phyloP scores from a whole-genome alignment of 2,329 filamentous ascomycete species.

The Xylariaceae sp. region DNA sequence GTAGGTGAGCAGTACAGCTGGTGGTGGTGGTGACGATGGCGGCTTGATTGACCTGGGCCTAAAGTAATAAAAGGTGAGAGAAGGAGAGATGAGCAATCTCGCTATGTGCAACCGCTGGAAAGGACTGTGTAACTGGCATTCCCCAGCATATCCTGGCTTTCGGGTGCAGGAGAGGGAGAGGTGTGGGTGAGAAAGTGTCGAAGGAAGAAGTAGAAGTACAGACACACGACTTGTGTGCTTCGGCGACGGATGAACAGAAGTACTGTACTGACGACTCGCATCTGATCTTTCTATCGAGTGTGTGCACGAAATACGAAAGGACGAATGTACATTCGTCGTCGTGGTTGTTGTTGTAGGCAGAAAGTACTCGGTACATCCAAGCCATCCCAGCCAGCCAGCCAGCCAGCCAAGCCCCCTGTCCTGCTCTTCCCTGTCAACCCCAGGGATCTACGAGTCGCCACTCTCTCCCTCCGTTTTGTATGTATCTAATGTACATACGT shows the following conservation, averaged over 20 bases:
- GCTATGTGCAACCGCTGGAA: slow-evolving; percentile 24
- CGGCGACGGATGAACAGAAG: too few relatives aligned
- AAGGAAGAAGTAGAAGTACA: too few relatives aligned
- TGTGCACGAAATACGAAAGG: too few relatives aligned
- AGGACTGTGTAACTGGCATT: slow-evolving; percentile 22
- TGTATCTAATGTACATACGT: too few relatives aligned
- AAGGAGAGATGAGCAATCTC: slow-evolving; percentile 25
- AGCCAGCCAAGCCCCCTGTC: neutral
- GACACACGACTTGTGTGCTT: too few relatives aligned
- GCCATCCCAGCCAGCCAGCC: too few relatives aligned
- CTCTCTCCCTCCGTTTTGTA: slow-evolving; percentile 1
- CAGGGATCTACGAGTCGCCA: slow-evolving; percentile 14
- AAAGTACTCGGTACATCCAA: too few relatives aligned
- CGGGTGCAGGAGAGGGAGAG: neutral
- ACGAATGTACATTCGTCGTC: too few relatives aligned
- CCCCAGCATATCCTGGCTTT: slow-evolving; percentile 17
- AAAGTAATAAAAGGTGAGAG: slow-evolving; percentile 18
- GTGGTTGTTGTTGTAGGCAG: too few relatives aligned
- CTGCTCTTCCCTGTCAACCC: slow-evolving; percentile 1
- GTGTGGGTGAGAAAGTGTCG: too few relatives aligned
- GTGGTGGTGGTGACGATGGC: slow-evolving; percentile 4
- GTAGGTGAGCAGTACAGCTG: neutral
- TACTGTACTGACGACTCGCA: too few relatives aligned
- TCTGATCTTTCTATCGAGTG: too few relatives aligned
- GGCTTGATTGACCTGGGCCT: slow-evolving; percentile 18